Percentiles rank a stretch among this genome's conserved stretches.
phyloP scores from a whole-genome alignment of 805 yeast genomes.

The Cyberlindnera mycetangii region DNA sequence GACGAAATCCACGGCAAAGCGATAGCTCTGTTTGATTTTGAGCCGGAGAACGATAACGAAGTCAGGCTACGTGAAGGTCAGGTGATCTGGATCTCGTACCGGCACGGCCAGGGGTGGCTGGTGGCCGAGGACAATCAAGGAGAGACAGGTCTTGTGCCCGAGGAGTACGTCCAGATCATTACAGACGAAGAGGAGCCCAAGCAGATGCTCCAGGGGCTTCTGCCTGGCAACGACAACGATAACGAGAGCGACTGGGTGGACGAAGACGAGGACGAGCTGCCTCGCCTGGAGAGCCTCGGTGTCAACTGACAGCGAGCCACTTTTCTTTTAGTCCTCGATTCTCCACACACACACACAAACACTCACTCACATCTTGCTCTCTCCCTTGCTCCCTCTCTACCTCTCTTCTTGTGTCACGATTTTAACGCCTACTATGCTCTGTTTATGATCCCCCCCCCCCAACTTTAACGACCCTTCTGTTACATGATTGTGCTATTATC shows the following conservation, averaged over 20 bases:
- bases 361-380: no score
- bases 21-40: conserved; percentile 83
- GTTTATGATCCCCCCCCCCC: neutral
- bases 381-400: neutral
- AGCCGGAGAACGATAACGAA: conserved; percentile 94
- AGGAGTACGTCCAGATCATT: conserved; percentile 74
- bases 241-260: conserved; percentile 26
- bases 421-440: neutral
- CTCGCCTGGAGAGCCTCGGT: conserved; percentile 11
- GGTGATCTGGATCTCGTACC: conserved; percentile 75
- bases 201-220: conserved; percentile 4
- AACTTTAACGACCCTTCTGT: no score
- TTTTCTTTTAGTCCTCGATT: neutral
- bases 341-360: no score
- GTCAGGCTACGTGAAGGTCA: conserved; percentile 77
- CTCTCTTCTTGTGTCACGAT: no score
- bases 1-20: conserved; percentile 60
- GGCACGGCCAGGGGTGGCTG: conserved; percentile 98
- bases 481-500: neutral
- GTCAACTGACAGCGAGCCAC: neutral
- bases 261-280: conserved; percentile 30
- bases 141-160: conserved; percentile 91
- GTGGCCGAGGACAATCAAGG: conserved; percentile 81
- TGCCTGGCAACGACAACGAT: conserved; percentile 6
- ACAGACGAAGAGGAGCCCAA: conserved; percentile 6